Evolutionary conservation across 176 grass and related monocot species (phyloP), one percentile per base, ranked within the genome.

Genomic region (Aegilops longissima): DNA sequence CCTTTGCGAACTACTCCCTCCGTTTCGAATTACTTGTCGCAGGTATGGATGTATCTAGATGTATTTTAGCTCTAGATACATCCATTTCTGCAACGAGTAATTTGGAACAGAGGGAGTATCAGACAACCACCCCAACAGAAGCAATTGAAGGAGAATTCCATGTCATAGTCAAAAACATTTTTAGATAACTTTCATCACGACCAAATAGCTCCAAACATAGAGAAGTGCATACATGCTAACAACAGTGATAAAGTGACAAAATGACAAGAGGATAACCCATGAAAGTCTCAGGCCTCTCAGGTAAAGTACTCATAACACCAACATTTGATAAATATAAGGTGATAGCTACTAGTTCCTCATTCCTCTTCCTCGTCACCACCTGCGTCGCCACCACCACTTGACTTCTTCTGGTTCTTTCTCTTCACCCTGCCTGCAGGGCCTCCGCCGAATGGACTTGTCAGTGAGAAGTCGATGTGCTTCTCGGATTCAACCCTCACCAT

Each of bases 401-500:
- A 87, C 42, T 90, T 92, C 74, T 92, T 94, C 21, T 13, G 42
- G 62, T 90, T 94, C 90, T 83, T 94, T 9, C 87, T 80, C 90
- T 94, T 94, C 87, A 94, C 93, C 18, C 93, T 88, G 1, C 90
- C 88, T 1, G 93, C n/a, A 0, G 40, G 85, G 24, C 93, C 90
- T 36, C 93, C 93, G 3, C 93, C 93, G 8, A 92, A 92, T 0
- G 93, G 93, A 51, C 93, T 95, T 13, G 93, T 90, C 36, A 95
- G 90, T 0, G 93, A 95, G 24, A 94, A 94, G 71, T 94, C 87
- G 20, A 94, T 58, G 80, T 94, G 92, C 84, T 94, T 94, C 82
- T 90, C 93, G 25, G 88, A 95, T 61, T 95, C 93, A 0, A 95
- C 87, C 88, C 93, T 90, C 73, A 92, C 93, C 93, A 95, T 92